phyloP scores from a whole-genome alignment of 495 filamentous ascomycete species.

The Aspergillus avenaceus region DNA sequence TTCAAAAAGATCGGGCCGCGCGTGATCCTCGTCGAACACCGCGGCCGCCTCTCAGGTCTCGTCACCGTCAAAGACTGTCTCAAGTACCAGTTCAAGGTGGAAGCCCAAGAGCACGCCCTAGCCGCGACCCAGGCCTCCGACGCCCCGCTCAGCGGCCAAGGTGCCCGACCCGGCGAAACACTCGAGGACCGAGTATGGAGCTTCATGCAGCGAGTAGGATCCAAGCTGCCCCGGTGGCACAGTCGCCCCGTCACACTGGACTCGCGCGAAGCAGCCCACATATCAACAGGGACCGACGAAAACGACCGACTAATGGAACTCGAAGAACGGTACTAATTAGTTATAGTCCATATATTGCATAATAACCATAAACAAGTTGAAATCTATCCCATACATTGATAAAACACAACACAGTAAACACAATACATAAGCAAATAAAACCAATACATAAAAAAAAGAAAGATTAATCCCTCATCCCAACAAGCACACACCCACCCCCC shows the following conservation, averaged over 20 bases:
- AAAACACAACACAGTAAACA: background rate
- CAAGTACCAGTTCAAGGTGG: conserved; percentile 96
- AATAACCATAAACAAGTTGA: background rate
- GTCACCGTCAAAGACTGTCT: conserved; percentile 97
- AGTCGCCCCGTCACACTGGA: conserved; percentile 18
- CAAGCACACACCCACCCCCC: conserved; percentile 85
- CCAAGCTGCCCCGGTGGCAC: conserved; percentile 47
- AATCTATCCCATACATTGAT: background rate
- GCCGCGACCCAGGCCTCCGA: conserved; percentile 44
- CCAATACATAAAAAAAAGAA: background rate
- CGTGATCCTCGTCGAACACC: conserved; percentile 89
- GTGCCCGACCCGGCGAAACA: conserved; percentile 19
- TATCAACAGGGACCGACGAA: conserved; percentile 42
- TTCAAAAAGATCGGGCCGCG: conserved; percentile 98
- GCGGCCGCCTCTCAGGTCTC: conserved; percentile 74
- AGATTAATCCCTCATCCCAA: conserved; percentile 65
- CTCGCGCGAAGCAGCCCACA: background rate
- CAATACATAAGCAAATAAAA: too few species aligned
- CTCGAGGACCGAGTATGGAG: conserved; percentile 68
- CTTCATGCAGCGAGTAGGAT: conserved; percentile 52
- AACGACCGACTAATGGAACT: conserved; percentile 60
- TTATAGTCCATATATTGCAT: background rate
- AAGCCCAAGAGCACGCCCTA: conserved; percentile 75
- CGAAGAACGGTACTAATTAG: conserved; percentile 38
- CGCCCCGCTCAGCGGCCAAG: conserved; percentile 31